A percentile compares a stretch with the other conserved stretches of the same genome.
These are phyloP conservation scores for Blastocystis sp. DNA, from an alignment of 352 stramenopile genomes.

Conservation along the genomic window DNA sequence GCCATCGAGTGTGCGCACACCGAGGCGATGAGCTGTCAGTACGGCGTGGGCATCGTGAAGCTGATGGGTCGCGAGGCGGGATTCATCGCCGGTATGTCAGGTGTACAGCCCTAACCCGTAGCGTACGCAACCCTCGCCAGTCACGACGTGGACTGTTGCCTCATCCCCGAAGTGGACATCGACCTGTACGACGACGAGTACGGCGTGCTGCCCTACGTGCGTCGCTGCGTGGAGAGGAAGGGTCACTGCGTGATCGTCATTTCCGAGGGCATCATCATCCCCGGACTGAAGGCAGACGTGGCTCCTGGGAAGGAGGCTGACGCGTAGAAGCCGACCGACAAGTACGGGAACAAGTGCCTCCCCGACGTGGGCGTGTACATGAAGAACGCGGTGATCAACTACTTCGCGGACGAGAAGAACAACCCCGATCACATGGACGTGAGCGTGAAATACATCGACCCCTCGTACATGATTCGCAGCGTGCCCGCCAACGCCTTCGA, in stretches of 20 bases:
- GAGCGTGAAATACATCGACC: slow-evolving; percentile 97
- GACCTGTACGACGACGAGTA: slow-evolving; percentile 72
- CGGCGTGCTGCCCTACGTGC: slow-evolving; percentile 77
- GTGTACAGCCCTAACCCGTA: background rate
- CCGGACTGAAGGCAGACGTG: slow-evolving; percentile 63
- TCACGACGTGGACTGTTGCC: slow-evolving; percentile 95
- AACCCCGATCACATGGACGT: slow-evolving; percentile 79
- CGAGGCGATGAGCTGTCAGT: slow-evolving; percentile 91
- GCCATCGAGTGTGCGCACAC: slow-evolving; percentile 86
- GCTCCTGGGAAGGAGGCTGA: background rate
- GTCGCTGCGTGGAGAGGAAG: slow-evolving; percentile 81
- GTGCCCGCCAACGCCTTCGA: slow-evolving; percentile 91
- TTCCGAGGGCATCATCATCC: slow-evolving; percentile 86
- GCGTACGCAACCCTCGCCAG: slow-evolving; percentile 92
- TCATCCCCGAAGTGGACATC: slow-evolving; percentile 92
- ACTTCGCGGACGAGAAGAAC: slow-evolving; percentile 86
- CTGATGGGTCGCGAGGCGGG: slow-evolving; percentile 95
- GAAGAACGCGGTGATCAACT: slow-evolving; percentile 89
- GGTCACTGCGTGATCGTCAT: slow-evolving; percentile 96
- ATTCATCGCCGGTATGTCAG: slow-evolving; percentile 87
- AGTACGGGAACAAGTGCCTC: slow-evolving; percentile 89
- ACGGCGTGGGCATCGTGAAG: slow-evolving; percentile 97
- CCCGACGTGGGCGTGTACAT: slow-evolving; percentile 85
- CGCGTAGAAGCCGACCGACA: slow-evolving; percentile 54
- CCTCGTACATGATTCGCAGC: slow-evolving; percentile 93